These are phyloP conservation scores for Cudoniella acicularis DNA, from an alignment of 495 filamentous ascomycete genomes.

Conservation along the genomic window DNA sequence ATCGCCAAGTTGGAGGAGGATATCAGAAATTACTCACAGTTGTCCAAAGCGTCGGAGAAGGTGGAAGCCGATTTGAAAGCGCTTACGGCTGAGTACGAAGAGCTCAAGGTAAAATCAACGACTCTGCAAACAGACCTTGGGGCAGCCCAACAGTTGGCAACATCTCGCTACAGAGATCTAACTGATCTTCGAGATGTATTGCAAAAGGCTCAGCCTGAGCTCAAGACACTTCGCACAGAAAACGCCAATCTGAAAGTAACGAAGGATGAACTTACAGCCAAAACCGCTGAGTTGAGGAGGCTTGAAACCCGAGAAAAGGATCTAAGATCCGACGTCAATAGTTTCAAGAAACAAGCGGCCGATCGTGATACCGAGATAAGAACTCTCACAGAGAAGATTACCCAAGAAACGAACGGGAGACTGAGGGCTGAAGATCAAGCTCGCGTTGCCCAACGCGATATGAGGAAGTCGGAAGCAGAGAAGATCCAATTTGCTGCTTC, in stretches of 20 bases:
- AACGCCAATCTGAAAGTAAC: conserved; percentile 64
- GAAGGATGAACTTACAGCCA: conserved; percentile 68
- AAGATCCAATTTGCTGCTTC: conserved; percentile 71
- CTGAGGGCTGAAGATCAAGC: conserved; percentile 73
- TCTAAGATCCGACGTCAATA: conserved; percentile 65
- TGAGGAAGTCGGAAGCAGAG: conserved; percentile 69
- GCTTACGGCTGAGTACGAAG: conserved; percentile 68
- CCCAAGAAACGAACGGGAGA: conserved; percentile 67
- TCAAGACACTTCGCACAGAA: conserved; percentile 70
- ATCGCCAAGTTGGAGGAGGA: conserved; percentile 64
- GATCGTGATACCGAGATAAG: conserved; percentile 77
- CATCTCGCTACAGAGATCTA: conserved; percentile 82
- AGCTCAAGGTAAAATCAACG: conserved; percentile 63
- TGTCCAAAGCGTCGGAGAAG: conserved; percentile 40
- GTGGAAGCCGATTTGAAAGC: conserved; percentile 55
- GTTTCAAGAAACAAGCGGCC: conserved; percentile 61
- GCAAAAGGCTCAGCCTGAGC: conserved; percentile 82
- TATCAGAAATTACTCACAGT: conserved; percentile 38
- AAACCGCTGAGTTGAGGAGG: conserved; percentile 62
- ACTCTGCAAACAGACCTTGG: conserved; percentile 79
- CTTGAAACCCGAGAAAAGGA: conserved; percentile 81
- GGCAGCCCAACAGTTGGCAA: conserved; percentile 79
- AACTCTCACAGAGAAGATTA: conserved; percentile 67
- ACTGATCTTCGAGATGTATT: conserved; percentile 72
- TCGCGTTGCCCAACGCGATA: conserved; percentile 64